Percentiles rank a stretch among this genome's conserved stretches.
Evolutionary conservation across 306 rosid species (phyloP).

Genomic region (Trifolium repens): DNA sequence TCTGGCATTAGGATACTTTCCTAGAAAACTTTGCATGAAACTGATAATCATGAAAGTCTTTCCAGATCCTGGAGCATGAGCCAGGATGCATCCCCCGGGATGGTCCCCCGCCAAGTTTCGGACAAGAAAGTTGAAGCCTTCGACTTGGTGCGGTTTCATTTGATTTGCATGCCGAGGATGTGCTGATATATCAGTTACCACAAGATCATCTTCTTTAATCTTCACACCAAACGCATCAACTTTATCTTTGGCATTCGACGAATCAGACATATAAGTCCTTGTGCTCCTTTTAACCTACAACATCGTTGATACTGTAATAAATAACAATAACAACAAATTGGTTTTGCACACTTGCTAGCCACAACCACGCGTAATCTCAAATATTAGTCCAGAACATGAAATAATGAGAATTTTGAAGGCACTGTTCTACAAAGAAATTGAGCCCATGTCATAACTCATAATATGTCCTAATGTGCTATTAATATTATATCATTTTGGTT

Average conservation of each 20-base stretch:
- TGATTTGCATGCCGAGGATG: slow-evolving; percentile 88
- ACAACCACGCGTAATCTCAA: slow-evolving; percentile 20
- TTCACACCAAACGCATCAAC: slow-evolving; percentile 56
- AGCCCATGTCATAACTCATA: background rate
- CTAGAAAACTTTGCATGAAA: slow-evolving; percentile 94
- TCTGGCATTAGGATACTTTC: slow-evolving; percentile 82
- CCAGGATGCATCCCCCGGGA: slow-evolving; percentile 96
- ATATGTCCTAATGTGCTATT: slow-evolving; percentile 21
- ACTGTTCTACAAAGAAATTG: slow-evolving; percentile 1
- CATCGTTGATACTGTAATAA: slow-evolving; percentile 25
- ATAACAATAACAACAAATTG: background rate
- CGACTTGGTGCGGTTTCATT: slow-evolving; percentile 91
- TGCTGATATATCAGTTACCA: slow-evolving; percentile 59
- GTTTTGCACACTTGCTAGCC: slow-evolving; percentile 9
- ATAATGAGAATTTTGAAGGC: background rate
- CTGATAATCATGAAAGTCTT: slow-evolving; percentile 97
- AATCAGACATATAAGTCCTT: slow-evolving; percentile 72
- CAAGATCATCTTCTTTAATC: slow-evolving; percentile 56
- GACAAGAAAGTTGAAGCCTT: slow-evolving; percentile 90
- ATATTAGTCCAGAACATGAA: slow-evolving; percentile 25
- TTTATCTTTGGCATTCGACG: slow-evolving; percentile 57
- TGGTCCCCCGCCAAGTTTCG: slow-evolving; percentile 78
- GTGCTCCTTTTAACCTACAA: slow-evolving; percentile 73
- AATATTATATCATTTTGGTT: slow-evolving; percentile 20
- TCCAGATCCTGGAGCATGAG: slow-evolving; percentile 98